Base-by-base conservation (phyloP, 192 early-diverging fungal species). In the Backusella tuberculispora region DNA sequence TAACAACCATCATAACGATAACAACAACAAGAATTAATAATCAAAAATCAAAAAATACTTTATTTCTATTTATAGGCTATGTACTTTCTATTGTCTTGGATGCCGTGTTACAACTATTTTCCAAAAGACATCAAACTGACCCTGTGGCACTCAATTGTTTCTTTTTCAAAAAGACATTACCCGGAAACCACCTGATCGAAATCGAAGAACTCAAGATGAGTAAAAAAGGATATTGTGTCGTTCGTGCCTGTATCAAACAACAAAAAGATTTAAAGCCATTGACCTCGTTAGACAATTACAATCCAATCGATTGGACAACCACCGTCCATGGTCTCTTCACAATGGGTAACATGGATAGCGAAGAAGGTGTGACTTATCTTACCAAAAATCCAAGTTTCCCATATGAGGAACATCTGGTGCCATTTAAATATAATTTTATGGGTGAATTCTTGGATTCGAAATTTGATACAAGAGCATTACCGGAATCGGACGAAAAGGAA, bases 111-210 rank as follows among this genome's bases (percentile, higher is more conserved):
- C 69, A 75, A 29, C 63, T 70, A 29, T 77, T 66, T 41, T 48
- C 66, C 5, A 50, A 48, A 65, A 66, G 60, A 53, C 19, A 47
- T 13, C 80, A 81, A 45, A 38, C 26, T 3, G 80, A 81, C 24
- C 76, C 80, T 13, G 41, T 81, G n/a, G 72, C 80, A 21, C 26
- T 81, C 48, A 81, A 78, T 21, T 50, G 46, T 15, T 81, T 81
- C 63, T 81, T 71, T 42, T 66, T 77, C n/a, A 63, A 43, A 21
- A 81, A 81, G 21, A 75, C 71, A 29, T 14, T 26, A 3, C 17
- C 53, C 0, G 75, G 66, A 15, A 34, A 66, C 19, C 53, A 64
- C 44, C 19, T 81, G 14, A 40, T 81, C 7, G 80, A 81, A 60
- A 48, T 81, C 3, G 47, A 66, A 29, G 75, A 77, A 34, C 41